These are phyloP conservation scores for Xylariales sp. DNA, from an alignment of 2,329 filamentous ascomycete species.

Conservation along the genomic window DNA sequence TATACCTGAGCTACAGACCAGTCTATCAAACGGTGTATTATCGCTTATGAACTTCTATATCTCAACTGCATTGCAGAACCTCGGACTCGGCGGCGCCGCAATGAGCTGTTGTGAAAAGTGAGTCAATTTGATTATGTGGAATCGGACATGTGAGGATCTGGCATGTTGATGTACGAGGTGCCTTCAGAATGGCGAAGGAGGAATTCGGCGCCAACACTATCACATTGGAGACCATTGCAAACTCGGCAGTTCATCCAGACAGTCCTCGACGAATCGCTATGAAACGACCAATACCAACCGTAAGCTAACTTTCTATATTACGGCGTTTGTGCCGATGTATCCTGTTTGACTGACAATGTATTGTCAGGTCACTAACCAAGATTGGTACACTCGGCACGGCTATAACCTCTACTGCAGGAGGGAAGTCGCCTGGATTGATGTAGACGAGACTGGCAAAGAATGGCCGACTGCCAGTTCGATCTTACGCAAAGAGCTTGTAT, in stretches of 20 bases:
- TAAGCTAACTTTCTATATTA: slow-evolving; percentile 13
- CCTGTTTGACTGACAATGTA: slow-evolving; percentile 15
- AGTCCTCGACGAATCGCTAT: slow-evolving; percentile 42
- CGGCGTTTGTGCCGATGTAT: neutral
- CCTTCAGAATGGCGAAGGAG: slow-evolving; percentile 39
- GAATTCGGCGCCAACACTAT: slow-evolving; percentile 43
- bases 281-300: slow-evolving; percentile 35
- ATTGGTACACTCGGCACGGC: slow-evolving; percentile 45
- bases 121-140: neutral
- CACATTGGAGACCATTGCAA: slow-evolving; percentile 42
- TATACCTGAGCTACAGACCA: slow-evolving; percentile 35
- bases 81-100: slow-evolving; percentile 43
- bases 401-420: slow-evolving; percentile 39
- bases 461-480: slow-evolving; percentile 34
- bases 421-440: slow-evolving; percentile 38
- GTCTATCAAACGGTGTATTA: slow-evolving; percentile 39
- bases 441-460: slow-evolving; percentile 41
- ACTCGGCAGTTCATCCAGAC: slow-evolving; percentile 35
- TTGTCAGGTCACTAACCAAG: slow-evolving; percentile 41
- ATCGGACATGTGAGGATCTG: neutral
- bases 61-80: slow-evolving; percentile 41
- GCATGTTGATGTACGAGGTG: slow-evolving; percentile 5
- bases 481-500: slow-evolving; percentile 40
- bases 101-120: slow-evolving; percentile 41
- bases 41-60: slow-evolving; percentile 45